Evolutionary conservation across 345 rosid species (phyloP).

Genomic region (Populus ilicifolia): DNA sequence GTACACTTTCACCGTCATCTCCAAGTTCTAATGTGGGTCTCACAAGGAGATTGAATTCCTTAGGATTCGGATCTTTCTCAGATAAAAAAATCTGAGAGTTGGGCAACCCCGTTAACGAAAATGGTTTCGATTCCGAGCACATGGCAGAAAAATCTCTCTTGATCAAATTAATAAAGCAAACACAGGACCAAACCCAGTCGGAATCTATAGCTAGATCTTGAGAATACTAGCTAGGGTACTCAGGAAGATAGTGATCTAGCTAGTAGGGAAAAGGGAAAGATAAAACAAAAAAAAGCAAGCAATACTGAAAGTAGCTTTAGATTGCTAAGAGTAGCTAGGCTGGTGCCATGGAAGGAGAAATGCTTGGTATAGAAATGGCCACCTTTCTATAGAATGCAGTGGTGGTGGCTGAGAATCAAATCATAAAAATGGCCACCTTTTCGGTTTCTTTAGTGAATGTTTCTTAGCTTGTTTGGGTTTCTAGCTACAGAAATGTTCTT

Average conservation of each 20-base stretch:
- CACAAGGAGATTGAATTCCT: slow-evolving; percentile 40
- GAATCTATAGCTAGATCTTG: background rate
- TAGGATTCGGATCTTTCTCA: slow-evolving; percentile 40
- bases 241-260: background rate
- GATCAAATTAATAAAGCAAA: background rate
- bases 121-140: slow-evolving; percentile 22
- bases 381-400: background rate
- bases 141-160: slow-evolving; percentile 4
- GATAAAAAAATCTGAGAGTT: slow-evolving; percentile 39
- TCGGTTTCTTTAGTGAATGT: slow-evolving; percentile 8
- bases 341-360: too few relatives aligned
- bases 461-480: slow-evolving; percentile 28
- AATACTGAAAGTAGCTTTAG: background rate
- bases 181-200: background rate
- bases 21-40: slow-evolving; percentile 30
- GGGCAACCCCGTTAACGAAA: slow-evolving; percentile 31
- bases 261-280: background rate
- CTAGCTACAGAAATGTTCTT: slow-evolving; percentile 25
- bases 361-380: too few relatives aligned
- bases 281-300: background rate
- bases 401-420: background rate
- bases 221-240: background rate
- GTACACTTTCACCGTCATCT: slow-evolving; percentile 27
- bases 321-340: too few relatives aligned
- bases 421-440: slow-evolving; percentile 2